Conservation (phyloP, 768 basidiomycete species). For the Xerocomellus intermedius region DNA sequence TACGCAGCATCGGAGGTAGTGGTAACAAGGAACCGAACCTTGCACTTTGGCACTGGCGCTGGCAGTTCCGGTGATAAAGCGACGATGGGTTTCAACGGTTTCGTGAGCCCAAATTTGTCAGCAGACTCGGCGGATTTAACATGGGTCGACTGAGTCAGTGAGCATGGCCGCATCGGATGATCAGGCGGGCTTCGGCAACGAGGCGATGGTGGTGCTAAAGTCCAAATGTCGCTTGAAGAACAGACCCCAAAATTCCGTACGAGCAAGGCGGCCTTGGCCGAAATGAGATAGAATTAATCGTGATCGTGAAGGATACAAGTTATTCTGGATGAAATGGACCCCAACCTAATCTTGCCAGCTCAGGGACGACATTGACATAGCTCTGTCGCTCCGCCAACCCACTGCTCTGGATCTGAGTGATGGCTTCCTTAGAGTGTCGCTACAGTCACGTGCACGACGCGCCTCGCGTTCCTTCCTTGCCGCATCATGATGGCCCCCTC, state of each 20-base stretch:
- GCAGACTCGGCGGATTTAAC: neutral
- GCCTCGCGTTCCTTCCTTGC: neutral
- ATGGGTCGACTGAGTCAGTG: too few relatives aligned
- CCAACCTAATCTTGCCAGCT: neutral
- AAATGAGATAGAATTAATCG: neutral
- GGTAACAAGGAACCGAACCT: constrained; percentile 12
- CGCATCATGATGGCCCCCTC: constrained; percentile 8
- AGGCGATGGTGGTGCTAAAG: constrained; percentile 14
- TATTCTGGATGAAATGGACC: neutral
- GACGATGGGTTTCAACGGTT: neutral
- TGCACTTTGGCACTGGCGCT: constrained; percentile 6
- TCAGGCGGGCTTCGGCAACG: constrained; percentile 7
- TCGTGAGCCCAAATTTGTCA: constrained; percentile 16
- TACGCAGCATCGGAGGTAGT: constrained; percentile 13
- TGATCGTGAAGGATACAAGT: neutral
- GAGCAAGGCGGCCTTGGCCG: constrained; percentile 1
- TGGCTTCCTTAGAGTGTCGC: too few relatives aligned
- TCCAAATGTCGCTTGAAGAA: constrained; percentile 3
- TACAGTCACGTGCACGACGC: constrained; percentile 22
- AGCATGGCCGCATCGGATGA: constrained; percentile 9
- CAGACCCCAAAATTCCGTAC: constrained; percentile 9
- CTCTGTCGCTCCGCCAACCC: too few relatives aligned
- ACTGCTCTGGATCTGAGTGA: too few relatives aligned
- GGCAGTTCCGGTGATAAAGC: neutral
- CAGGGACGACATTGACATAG: neutral